Percentiles rank a stretch among this genome's conserved stretches.
Evolutionary conservation across 805 yeast species (phyloP).

Genomic region (Candida awuae): DNA sequence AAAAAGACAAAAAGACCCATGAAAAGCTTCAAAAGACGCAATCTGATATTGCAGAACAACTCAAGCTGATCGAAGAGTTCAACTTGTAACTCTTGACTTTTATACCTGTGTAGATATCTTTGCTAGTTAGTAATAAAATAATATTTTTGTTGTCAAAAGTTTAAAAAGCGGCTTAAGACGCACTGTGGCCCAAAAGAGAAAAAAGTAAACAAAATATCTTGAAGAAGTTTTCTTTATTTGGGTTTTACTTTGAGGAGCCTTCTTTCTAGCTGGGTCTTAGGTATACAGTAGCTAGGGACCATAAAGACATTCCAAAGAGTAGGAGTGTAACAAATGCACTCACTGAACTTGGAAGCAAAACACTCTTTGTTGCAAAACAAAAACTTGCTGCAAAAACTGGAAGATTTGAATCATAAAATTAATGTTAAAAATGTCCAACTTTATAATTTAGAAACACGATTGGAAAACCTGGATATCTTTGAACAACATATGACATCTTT

Average conservation of each 20-base stretch:
- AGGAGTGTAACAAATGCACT: not conserved
- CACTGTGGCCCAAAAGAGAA: not conserved
- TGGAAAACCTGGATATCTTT: constrained; percentile 24
- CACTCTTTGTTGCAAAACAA: constrained; percentile 8
- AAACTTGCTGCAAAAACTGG: constrained; percentile 14
- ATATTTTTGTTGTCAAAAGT: too few relatives aligned
- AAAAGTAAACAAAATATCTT: not conserved
- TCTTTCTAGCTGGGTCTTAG: not conserved
- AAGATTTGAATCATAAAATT: constrained; percentile 15
- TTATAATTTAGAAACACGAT: constrained; percentile 17
- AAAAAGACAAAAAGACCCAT: constrained; percentile 16
- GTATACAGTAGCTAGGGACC: too few relatives aligned
- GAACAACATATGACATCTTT: constrained; percentile 27
- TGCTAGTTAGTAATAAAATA: not conserved
- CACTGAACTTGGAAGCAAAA: not conserved
- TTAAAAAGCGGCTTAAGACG: too few relatives aligned
- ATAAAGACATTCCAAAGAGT: too few relatives aligned
- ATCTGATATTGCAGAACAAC: constrained; percentile 36
- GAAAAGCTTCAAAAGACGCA: constrained; percentile 29
- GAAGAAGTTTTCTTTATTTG: too few relatives aligned
- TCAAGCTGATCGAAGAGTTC: constrained; percentile 42
- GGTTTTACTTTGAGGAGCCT: not conserved
- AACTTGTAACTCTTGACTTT: constrained; percentile 17
- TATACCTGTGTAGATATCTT: not conserved
- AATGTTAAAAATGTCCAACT: constrained; percentile 17